A percentile compares a stretch with the other conserved stretches of the same genome.
phyloP scores from a whole-genome alignment of 495 filamentous ascomycete species.

The Penicillium ochrochloron region DNA sequence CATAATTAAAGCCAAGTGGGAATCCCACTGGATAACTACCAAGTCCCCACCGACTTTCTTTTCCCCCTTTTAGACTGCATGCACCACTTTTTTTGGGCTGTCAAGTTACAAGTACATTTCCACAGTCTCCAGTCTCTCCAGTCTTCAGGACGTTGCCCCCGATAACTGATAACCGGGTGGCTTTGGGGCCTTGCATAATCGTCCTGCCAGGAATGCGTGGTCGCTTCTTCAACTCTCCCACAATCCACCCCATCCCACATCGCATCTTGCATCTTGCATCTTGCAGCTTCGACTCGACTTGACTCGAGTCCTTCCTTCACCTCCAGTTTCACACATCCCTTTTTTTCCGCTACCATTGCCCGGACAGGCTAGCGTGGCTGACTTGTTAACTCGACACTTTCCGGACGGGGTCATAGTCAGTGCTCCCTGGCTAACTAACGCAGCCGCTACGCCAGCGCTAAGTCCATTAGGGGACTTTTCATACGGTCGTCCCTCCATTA shows the following conservation, averaged over 20 bases:
- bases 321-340: background rate
- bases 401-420: slow-evolving; percentile 11
- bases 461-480: slow-evolving; percentile 18
- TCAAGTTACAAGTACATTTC: background rate
- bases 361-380: slow-evolving; percentile 17
- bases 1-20: slow-evolving; percentile 10
- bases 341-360: background rate
- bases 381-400: background rate
- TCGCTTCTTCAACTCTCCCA: background rate
- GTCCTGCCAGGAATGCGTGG: slow-evolving; percentile 14
- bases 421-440: slow-evolving; percentile 18
- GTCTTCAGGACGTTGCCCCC: background rate
- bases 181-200: slow-evolving; percentile 17
- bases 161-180: slow-evolving; percentile 6
- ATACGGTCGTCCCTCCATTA: slow-evolving; percentile 7
- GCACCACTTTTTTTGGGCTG: background rate
- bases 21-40: slow-evolving; percentile 1
- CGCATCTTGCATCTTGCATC: slow-evolving; percentile 2
- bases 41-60: slow-evolving; percentile 9
- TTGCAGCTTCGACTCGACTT: background rate
- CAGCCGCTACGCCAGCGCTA: slow-evolving; percentile 22
- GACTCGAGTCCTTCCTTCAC: background rate
- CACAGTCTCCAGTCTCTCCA: background rate
- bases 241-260: background rate
- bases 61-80: slow-evolving; percentile 7